Evolutionary conservation across 129 eudicot species (phyloP), one percentile per base, ranked within the genome.

Genomic region (Flaveria sonorensis): DNA sequence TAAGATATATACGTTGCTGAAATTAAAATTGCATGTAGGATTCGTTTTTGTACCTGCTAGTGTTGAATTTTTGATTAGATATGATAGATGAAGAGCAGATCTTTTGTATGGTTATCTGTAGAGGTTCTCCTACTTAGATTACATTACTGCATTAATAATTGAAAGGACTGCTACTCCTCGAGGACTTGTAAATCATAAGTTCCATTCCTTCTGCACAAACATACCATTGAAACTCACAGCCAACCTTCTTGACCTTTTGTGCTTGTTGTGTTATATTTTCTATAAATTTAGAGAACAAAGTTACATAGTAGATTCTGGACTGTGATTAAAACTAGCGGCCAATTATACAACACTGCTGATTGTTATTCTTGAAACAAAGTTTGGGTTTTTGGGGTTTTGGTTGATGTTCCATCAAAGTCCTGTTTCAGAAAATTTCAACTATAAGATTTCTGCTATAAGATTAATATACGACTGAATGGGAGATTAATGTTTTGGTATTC

Each of bases 21-120:
- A 26, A 77, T 39, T 77, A 56, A 45, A 69, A 26, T 70, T 78
- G 50, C 52, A 24, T 57, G 26, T 57, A n/a, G 4, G 82, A 45
- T 78, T 69, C 36, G 24, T 28, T 70, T 61, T 28, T 62, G 20
- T 77, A 21, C 6, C 23, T 2, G 40, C 15, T 65, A 15, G 52
- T 32, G 16, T 76, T 30, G 23, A 30, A 50, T 50, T 76, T 65
- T 74, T 61, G 71, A 23, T 74, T 43, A 62, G 39, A 64, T 65
- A 15, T 24, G 8, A 2, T 50, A 19, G 1, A 45, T 70, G 24
- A 23, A 48, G 7, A 19, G 76, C 13, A 51, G 47, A 15, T 20
- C 62, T 36, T 71, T 26, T 28, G 21, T 18, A 7, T 55, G 60
- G 13, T 43, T 7, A 7, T 53, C 10, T 18, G 60, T 53, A n/a